Evolutionary conservation across 805 yeast species (phyloP), one percentile per base, ranked within the genome.

Genomic region (Schwanniomyces yamadae): DNA sequence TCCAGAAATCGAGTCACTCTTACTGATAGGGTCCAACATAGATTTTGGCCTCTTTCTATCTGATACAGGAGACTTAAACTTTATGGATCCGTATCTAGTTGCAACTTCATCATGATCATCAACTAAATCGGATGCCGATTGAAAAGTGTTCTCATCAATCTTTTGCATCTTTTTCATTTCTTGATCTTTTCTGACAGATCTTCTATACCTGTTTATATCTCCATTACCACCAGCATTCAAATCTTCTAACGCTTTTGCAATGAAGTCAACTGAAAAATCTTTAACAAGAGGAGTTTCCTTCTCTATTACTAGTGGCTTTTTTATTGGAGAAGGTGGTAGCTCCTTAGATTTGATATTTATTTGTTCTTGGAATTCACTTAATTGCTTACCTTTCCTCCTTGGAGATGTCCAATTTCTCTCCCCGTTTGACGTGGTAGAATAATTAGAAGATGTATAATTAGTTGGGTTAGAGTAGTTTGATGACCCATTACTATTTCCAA

Each of bases 351-450:
- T 57, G 27, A 61, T 45, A 46, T 66, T 66, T 34, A 68, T 66
- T 40, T 59, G 57, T 28, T 61, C 65, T 37, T 67, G 74, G 17
- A 66, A 44, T 39, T 61, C 59, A 19, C 49, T 48, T 25, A 60
- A 47, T 41, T 59, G 64, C 39, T 54, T 46, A 34, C 57, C 61
- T 40, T 54, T 55, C 33, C 62, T 53, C 19, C 69, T 49, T 3
- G 74, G 74, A n/a, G 71, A 63, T 6, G 70, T 61, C 74, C 74
- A 69, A 42, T 62, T 61, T 30, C 71, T 50, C 27, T 57, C 62
- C 7, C 52, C 46, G 24, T 40, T 42, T 12, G 57, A 42, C 12
- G 37, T 39, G n/a, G 40, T 32, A 3, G 53, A 49, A 36, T 42
- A 46, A 16, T 41, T 43, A 7, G 52, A 43, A 4, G 47, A 41